Evolutionary conservation across 306 rosid genomes (phyloP).

Genomic region (Senna tora): DNA sequence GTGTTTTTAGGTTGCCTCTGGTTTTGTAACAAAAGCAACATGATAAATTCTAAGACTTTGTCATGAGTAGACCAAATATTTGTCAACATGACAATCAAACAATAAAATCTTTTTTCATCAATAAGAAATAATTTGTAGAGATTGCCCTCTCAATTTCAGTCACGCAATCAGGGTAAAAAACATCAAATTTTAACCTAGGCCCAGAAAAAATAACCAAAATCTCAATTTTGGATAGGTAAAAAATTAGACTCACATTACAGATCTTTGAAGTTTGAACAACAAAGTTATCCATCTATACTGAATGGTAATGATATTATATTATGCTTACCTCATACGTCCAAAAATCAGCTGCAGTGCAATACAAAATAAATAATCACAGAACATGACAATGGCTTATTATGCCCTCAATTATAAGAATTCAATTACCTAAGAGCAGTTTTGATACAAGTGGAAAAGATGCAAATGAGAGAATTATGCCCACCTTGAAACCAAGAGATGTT

Average conservation of each 20-base stretch:
- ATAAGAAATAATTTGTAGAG: neutral
- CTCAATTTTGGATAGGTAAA: neutral
- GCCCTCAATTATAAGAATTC: neutral
- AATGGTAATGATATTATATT: too few relatives aligned
- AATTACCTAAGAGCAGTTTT: neutral
- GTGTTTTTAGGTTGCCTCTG: neutral
- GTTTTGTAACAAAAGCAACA: neutral
- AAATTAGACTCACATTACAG: slow-evolving; percentile 25
- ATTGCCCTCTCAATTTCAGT: neutral
- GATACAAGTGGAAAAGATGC: neutral
- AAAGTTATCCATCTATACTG: neutral
- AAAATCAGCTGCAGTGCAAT: neutral
- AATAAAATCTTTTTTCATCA: neutral
- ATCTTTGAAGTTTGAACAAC: neutral
- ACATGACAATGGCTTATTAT: neutral
- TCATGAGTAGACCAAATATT: neutral
- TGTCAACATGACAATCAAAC: neutral
- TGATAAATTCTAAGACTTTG: neutral
- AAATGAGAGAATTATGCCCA: slow-evolving; percentile 1
- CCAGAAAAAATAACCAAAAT: neutral
- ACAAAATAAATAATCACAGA: slow-evolving; percentile 4
- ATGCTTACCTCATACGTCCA: neutral
- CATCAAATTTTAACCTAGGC: neutral
- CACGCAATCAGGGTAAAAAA: neutral
- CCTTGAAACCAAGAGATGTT: slow-evolving; percentile 27